These are phyloP conservation scores for Fistulina hepatica DNA, from an alignment of 1,284 basidiomycete species.

Conservation along the genomic window DNA sequence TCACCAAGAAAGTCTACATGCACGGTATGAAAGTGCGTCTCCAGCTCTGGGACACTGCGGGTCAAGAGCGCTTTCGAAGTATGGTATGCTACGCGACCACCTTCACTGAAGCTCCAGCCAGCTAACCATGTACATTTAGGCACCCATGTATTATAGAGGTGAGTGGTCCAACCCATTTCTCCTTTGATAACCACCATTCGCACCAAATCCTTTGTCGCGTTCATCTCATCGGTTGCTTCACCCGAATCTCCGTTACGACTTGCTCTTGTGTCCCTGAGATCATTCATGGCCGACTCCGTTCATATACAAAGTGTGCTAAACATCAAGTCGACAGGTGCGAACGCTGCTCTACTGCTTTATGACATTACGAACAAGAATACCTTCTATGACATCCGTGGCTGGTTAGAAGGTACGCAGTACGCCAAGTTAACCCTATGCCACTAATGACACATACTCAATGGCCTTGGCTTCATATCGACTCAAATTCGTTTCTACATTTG, in stretches of 20 bases:
- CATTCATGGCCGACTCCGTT: too few species aligned
- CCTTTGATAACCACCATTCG: slow-evolving; percentile 13
- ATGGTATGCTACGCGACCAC: slow-evolving; percentile 50
- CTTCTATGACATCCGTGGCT: slow-evolving; percentile 86
- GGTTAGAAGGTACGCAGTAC: slow-evolving; percentile 67
- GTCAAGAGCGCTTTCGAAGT: slow-evolving; percentile 93
- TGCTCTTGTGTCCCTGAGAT: too few species aligned
- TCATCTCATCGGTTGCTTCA: slow-evolving; percentile 3
- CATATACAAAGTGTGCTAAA: too few species aligned
- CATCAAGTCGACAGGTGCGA: slow-evolving; percentile 46
- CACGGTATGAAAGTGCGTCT: slow-evolving; percentile 81
- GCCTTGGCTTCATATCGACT: too few species aligned
- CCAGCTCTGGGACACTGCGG: slow-evolving; percentile 92
- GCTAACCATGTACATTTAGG: slow-evolving; percentile 39
- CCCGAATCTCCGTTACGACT: too few species aligned
- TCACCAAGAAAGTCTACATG: slow-evolving; percentile 88
- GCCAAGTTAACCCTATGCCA: too few species aligned
- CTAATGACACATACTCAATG: too few species aligned
- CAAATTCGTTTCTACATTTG: not conserved
- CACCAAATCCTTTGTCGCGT: slow-evolving; percentile 11
- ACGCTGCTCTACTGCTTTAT: slow-evolving; percentile 93
- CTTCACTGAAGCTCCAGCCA: slow-evolving; percentile 12
- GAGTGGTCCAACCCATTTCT: slow-evolving; percentile 10
- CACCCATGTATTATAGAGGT: slow-evolving; percentile 98
- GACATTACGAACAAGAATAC: slow-evolving; percentile 90